Conservation (phyloP, 1,139 yeast species). For the Pichia sp. region DNA sequence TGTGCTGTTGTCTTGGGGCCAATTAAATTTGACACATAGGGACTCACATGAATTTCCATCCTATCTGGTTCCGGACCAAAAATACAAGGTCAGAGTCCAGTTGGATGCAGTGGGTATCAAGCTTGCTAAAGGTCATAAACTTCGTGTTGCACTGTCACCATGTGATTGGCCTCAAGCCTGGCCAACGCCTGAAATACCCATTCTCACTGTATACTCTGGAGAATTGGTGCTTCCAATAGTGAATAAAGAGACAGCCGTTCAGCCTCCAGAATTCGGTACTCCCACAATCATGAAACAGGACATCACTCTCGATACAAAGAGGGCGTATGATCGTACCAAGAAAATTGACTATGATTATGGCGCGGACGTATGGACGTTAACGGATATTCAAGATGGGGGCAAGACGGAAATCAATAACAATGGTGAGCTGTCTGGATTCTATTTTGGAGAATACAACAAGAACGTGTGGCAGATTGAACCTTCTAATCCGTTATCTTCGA, state of each 20-base stretch:
- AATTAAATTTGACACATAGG: conserved; percentile 33
- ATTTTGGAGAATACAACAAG: conserved; percentile 29
- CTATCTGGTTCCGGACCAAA: conserved; percentile 24
- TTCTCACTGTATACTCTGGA: conserved; percentile 25
- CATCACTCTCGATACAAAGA: conserved; percentile 25
- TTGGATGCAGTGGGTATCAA: conserved; percentile 34
- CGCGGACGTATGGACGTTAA: conserved; percentile 25
- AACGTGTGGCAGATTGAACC: conserved; percentile 30
- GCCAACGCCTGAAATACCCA: conserved; percentile 35
- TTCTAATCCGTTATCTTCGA: conserved; percentile 31
- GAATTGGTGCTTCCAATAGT: conserved; percentile 25
- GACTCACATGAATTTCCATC: conserved; percentile 35
- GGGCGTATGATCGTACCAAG: conserved; percentile 24
- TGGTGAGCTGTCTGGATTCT: conserved; percentile 26
- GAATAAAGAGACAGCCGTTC: conserved; percentile 12
- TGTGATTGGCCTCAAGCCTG: conserved; percentile 39
- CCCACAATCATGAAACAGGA: conserved; percentile 26
- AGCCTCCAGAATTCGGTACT: conserved; percentile 24
- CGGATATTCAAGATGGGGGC: conserved; percentile 30
- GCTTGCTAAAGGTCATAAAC: conserved; percentile 29
- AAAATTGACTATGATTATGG: conserved; percentile 25
- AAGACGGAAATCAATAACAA: conserved; percentile 21
- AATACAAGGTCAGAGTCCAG: conserved; percentile 29
- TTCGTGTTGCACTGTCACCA: conserved; percentile 33
- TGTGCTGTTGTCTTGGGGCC: conserved; percentile 37